Percentiles rank a stretch among this genome's conserved stretches.
These are phyloP conservation scores for Podila clonocystis DNA, from an alignment of 192 early-diverging fungal species.

Conservation along the genomic window DNA sequence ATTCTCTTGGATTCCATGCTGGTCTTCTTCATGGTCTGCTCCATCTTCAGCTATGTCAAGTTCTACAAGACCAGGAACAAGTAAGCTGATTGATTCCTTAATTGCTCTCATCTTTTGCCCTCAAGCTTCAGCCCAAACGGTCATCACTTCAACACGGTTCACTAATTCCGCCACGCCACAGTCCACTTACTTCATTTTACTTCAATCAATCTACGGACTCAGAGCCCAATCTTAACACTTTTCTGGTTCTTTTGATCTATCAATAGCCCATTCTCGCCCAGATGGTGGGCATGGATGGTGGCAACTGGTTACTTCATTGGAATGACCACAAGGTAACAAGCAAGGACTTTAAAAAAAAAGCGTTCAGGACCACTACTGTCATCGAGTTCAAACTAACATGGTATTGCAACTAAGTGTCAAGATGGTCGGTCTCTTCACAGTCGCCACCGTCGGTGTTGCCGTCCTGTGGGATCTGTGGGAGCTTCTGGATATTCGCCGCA, in stretches of 20 bases:
- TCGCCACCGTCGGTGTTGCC: slow-evolving; percentile 85
- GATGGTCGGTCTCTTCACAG: slow-evolving; percentile 93
- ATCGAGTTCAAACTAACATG: background rate
- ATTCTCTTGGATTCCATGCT: slow-evolving; percentile 96
- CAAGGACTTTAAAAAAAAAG: too few relatives aligned
- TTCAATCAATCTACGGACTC: background rate
- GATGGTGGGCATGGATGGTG: slow-evolving; percentile 91
- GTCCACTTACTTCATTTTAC: background rate
- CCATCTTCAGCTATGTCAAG: slow-evolving; percentile 87
- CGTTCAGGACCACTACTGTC: background rate
- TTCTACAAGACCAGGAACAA: slow-evolving; percentile 80
- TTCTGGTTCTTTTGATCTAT: slow-evolving; percentile 11
- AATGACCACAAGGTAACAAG: slow-evolving; percentile 61
- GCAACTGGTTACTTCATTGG: slow-evolving; percentile 84
- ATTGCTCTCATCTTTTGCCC: background rate
- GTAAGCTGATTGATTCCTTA: slow-evolving; percentile 20
- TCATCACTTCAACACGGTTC: too few relatives aligned
- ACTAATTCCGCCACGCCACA: background rate
- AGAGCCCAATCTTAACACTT: slow-evolving; percentile 14
- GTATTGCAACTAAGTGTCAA: slow-evolving; percentile 71
- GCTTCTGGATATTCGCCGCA: slow-evolving; percentile 87
- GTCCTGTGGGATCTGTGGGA: slow-evolving; percentile 91
- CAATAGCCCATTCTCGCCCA: slow-evolving; percentile 72
- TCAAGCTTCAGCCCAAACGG: too few relatives aligned
- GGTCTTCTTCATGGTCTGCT: slow-evolving; percentile 87